Evolutionary conservation across 805 yeast species (phyloP), one percentile per base, ranked within the genome.

Genomic region (Ogataea trehalophila): DNA sequence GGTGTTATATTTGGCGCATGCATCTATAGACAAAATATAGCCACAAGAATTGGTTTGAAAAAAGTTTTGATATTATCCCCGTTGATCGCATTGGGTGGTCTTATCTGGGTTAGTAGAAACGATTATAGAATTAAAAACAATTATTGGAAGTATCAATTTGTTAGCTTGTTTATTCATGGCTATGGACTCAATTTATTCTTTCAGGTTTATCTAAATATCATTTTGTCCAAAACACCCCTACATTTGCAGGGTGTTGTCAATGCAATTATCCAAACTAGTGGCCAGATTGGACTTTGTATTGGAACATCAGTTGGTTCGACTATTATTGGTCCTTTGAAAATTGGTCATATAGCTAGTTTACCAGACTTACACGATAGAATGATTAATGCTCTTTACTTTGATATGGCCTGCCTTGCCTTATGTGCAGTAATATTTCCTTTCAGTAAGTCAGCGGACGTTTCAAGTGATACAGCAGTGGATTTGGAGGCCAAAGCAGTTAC

Each of bases 211-310:
- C 45, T 64, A 35, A 66, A 60, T 29, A 59, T 65, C 4, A 54
- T 70, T 6, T 56, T 62, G 34, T 62, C 49, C 39, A 59, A 44
- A 26, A 63, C 74, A 8, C 76, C 77, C 0, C 39, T 55, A 5
- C 66, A 68, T 43, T 49, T 68, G 13, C 75, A 71, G 44, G 75
- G 73, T n/a, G 64, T 68, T 22, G 70, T 71, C 2, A 48, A 68
- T 6, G 76, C 72, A 1, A 51, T 71, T 6, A 57, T 62, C 33
- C 68, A 62, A 48, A 68, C 75, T 0, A 47, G 57, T 16, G 66
- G 64, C 1, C 75, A 71, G 54, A 46, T 70, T 20, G 69, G 69
- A 1, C 46, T 57, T 20, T 55, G 67, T 41, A 33, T 68, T n/a
- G 62, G 65, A 1, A 52, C 58, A 34, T 63, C 71, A 5, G 43